Evolutionary conservation across 352 stramenopile species (phyloP), one percentile per base, ranked within the genome.

Genomic region (Globisporangium viniferum): DNA sequence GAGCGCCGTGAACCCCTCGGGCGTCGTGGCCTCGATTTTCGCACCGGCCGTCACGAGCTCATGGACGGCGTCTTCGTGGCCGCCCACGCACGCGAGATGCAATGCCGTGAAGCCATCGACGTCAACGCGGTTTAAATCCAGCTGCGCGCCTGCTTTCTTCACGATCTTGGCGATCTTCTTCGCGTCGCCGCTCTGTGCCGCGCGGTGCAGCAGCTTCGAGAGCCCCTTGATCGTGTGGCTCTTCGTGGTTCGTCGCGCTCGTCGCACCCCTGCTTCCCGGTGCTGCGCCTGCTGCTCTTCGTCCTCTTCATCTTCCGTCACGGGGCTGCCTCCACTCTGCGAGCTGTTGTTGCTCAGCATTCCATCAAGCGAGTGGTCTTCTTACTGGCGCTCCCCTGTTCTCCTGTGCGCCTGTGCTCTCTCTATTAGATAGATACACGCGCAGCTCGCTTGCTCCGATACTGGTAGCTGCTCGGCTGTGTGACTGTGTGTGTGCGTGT

Each of bases 61-160:
- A 24, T 78, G 60, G 10, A 84, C 80, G 2, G 78, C 78, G 49
- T 74, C 76, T 33, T 78, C 69, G 64, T 90, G 74, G 20, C 74
- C 81, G 24, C 81, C 76, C 44, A 88, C 76, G 31, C 78, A 87
- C 5, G 81, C 81, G 27, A 90, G 67, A 55, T 90, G 81, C 24
- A 90, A 68, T 55, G 81, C 78, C n/a, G 81, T 88, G 57, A 90
- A 86, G 22, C 81, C 81, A 33, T 90, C 79, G 57, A 81, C 71
- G 46, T 87, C 79, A 46, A 77, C 67, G 57, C 59, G 64, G 64
- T 87, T 73, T 58, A 68, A 8, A 55, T 70, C 22, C 54, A 72
- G 48, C 62, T 74, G 24, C 55, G n/a, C 71, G 64, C 64, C 72
- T 62, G 64, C 67, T 72, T 49, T 69, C 71, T 83, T 72, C 3